Percentiles rank a stretch among this genome's conserved stretches.
phyloP scores from a whole-genome alignment of 352 stramenopile genomes.

The Pythium aquatile region DNA sequence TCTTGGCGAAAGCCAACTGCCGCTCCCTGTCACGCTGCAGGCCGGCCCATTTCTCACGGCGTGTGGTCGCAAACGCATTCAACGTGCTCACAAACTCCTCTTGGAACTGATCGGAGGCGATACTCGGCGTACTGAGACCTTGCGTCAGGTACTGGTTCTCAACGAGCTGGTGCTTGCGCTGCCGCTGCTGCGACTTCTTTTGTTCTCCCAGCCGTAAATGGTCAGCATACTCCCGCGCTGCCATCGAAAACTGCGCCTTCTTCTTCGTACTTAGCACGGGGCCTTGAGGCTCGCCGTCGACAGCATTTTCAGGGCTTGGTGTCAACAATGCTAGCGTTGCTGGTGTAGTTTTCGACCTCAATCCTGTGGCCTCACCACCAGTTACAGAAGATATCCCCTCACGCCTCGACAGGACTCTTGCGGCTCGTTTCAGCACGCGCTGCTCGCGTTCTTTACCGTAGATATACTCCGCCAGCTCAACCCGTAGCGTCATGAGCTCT shows the following conservation, averaged over 20 bases:
- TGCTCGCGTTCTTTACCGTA: conserved; percentile 60
- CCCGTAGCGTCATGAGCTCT: conserved; percentile 58
- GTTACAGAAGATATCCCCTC: conserved; percentile 5
- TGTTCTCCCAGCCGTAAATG: conserved; percentile 37
- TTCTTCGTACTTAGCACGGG: conserved; percentile 24
- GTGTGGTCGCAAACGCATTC: conserved; percentile 41
- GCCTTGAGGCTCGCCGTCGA: not conserved
- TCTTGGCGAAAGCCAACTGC: conserved; percentile 38
- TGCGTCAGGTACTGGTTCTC: conserved; percentile 55
- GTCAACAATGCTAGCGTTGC: not conserved
- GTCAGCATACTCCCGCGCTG: conserved; percentile 50
- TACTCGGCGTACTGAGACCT: conserved; percentile 34
- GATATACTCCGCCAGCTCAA: conserved; percentile 61
- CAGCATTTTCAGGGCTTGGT: not conserved
- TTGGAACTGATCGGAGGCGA: conserved; percentile 50
- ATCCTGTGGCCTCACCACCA: too few relatives aligned
- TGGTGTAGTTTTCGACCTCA: conserved; percentile 1
- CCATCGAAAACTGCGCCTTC: conserved; percentile 53
- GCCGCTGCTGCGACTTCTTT: conserved; percentile 35
- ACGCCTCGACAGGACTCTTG: conserved; percentile 13
- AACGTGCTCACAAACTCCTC: conserved; percentile 62
- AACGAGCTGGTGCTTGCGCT: conserved; percentile 30
- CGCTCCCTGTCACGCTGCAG: conserved; percentile 48
- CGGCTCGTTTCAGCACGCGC: conserved; percentile 37
- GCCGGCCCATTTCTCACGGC: conserved; percentile 46